phyloP scores from a whole-genome alignment of 2,329 filamentous ascomycete species.

The Phaeosphaeria sp. region DNA sequence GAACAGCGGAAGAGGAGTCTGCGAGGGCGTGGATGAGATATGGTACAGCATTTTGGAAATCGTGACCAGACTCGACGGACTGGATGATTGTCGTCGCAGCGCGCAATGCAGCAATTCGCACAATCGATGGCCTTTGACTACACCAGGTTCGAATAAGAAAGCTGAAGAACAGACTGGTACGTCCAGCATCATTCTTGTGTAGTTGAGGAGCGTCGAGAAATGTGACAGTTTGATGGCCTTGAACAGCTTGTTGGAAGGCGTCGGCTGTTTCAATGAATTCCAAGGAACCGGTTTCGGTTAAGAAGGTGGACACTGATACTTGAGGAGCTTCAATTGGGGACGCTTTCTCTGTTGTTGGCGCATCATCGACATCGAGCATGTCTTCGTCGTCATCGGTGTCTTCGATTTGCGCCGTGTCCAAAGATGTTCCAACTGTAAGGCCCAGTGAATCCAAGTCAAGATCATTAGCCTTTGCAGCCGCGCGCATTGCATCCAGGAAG shows the following conservation, averaged over 20 bases:
- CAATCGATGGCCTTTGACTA: constrained; percentile 71
- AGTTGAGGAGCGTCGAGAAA: constrained; percentile 65
- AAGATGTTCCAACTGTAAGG: constrained; percentile 46
- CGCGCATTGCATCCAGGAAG: constrained; percentile 66
- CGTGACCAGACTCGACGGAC: constrained; percentile 54
- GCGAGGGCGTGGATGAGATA: constrained; percentile 77
- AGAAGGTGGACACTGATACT: constrained; percentile 38
- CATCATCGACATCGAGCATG: constrained; percentile 59
- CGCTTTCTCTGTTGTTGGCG: constrained; percentile 19
- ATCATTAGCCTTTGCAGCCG: constrained; percentile 69
- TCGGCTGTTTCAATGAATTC: constrained; percentile 39
- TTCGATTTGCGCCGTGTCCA: constrained; percentile 18
- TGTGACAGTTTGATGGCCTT: constrained; percentile 22
- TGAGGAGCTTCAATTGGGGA: constrained; percentile 27
- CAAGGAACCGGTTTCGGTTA: constrained; percentile 19
- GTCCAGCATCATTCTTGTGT: constrained; percentile 60
- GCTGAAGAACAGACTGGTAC: constrained; percentile 71
- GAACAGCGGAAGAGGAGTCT: constrained; percentile 77
- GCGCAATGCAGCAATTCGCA: constrained; percentile 72
- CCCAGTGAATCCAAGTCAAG: constrained; percentile 71
- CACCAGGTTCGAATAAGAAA: constrained; percentile 81
- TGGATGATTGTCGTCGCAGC: constrained; percentile 49
- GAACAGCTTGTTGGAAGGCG: constrained; percentile 38
- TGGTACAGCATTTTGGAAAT: constrained; percentile 83
- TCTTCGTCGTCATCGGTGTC: constrained; percentile 52